Evolutionary conservation across 2,329 filamentous ascomycete genomes (phyloP).

Genomic region (Xylariaceae sp.): DNA sequence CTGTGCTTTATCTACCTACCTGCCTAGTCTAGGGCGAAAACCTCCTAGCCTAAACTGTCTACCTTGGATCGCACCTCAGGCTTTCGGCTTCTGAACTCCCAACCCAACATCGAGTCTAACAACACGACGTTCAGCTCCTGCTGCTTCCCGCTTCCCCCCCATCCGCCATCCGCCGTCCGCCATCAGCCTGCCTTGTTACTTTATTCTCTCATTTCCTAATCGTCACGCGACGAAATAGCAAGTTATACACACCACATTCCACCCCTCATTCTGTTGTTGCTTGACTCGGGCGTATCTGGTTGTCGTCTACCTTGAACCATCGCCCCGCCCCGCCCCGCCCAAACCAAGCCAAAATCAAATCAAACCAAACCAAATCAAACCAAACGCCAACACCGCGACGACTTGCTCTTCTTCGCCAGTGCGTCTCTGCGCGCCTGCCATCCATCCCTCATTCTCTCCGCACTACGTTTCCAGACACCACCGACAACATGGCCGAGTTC

Average conservation of each 20-base stretch:
- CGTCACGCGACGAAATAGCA: background rate
- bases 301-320: background rate
- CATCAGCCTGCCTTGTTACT: background rate
- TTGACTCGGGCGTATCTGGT: slow-evolving; percentile 4
- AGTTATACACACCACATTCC: slow-evolving; percentile 3
- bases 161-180: background rate
- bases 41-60: background rate
- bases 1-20: background rate
- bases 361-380: too few species aligned
- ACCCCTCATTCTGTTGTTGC: slow-evolving; percentile 14
- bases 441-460: slow-evolving; percentile 5
- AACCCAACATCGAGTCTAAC: background rate
- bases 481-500: slow-evolving; percentile 88
- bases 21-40: background rate
- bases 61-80: background rate
- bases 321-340: background rate
- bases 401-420: background rate
- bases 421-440: background rate
- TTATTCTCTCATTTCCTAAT: background rate
- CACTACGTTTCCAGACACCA: slow-evolving; percentile 9
- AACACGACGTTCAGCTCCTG: slow-evolving; percentile 2
- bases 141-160: slow-evolving; percentile 8
- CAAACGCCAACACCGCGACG: background rate
- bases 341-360: background rate
- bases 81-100: slow-evolving; percentile 3